phyloP scores from a whole-genome alignment of 805 yeast genomes.

The Schwanniomyces vanrijiae region DNA sequence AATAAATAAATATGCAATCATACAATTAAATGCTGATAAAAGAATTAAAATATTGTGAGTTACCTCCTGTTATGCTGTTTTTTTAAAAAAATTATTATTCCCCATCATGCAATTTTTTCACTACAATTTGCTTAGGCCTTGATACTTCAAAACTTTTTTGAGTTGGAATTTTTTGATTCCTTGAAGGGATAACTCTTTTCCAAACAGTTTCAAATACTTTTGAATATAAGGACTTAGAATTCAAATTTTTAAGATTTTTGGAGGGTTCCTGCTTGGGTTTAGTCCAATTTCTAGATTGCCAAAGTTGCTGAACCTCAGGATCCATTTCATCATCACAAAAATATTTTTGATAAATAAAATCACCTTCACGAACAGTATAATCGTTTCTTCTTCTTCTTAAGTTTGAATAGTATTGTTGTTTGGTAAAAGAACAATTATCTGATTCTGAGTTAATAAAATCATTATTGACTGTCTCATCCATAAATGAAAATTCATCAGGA shows the following conservation, averaged over 20 bases:
- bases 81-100: no score
- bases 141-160: constrained; percentile 32
- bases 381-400: constrained; percentile 34
- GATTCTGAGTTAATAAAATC: neutral
- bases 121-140: constrained; percentile 33
- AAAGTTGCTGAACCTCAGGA: constrained; percentile 50
- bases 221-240: neutral
- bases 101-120: neutral
- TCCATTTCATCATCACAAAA: constrained; percentile 43
- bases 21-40: neutral
- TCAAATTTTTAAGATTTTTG: neutral
- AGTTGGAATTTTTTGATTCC: neutral
- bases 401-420: constrained; percentile 17
- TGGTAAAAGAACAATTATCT: constrained; percentile 10
- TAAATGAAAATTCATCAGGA: neutral
- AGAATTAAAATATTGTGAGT: neutral
- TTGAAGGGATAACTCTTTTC: neutral
- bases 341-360: constrained; percentile 46
- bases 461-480: neutral
- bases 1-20: neutral
- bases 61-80: no score
- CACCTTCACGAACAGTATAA: constrained; percentile 63
- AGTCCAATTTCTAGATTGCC: constrained; percentile 46
- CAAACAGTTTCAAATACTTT: neutral
- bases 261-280: neutral